Conservation (phyloP, 1,139 yeast species). For the Pneumocystis wakefieldiae region DNA sequence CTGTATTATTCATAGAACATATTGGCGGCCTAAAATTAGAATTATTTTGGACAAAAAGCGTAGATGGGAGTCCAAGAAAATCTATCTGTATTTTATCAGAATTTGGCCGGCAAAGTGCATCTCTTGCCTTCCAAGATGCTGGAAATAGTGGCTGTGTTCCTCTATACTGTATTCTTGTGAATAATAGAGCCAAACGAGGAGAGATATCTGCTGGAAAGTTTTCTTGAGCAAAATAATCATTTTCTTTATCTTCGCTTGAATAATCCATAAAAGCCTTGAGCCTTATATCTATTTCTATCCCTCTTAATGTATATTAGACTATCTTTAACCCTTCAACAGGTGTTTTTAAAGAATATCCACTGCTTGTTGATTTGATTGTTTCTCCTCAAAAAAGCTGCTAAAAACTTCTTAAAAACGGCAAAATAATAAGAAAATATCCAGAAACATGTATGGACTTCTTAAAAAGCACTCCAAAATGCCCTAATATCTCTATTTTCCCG, state of each 20-base stretch:
- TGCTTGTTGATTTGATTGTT: too few relatives aligned
- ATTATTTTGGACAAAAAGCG: slow-evolving; percentile 1
- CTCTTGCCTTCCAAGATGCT: slow-evolving; percentile 3
- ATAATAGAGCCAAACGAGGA: slow-evolving; percentile 2
- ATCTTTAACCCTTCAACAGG: not conserved
- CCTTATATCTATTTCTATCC: not conserved
- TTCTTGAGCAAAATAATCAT: not conserved
- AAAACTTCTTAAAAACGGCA: too few relatives aligned
- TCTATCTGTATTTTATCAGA: not conserved
- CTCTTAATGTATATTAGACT: not conserved
- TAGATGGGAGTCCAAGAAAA: slow-evolving; percentile 4
- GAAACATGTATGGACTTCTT: too few relatives aligned
- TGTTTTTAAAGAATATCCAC: too few relatives aligned
- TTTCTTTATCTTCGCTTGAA: slow-evolving; percentile 1
- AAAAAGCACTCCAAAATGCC: too few relatives aligned
- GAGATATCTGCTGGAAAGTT: slow-evolving; percentile 4
- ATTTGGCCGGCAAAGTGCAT: not conserved
- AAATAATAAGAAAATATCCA: too few relatives aligned
- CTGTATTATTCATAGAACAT: not conserved
- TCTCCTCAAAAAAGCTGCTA: too few relatives aligned
- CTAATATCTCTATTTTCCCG: too few relatives aligned
- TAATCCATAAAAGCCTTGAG: slow-evolving; percentile 2
- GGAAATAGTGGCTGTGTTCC: slow-evolving; percentile 8
- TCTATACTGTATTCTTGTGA: slow-evolving; percentile 2
- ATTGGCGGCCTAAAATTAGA: not conserved